These are phyloP conservation scores for Tylopilus balloui DNA, from an alignment of 768 basidiomycete species.

Conservation along the genomic window DNA sequence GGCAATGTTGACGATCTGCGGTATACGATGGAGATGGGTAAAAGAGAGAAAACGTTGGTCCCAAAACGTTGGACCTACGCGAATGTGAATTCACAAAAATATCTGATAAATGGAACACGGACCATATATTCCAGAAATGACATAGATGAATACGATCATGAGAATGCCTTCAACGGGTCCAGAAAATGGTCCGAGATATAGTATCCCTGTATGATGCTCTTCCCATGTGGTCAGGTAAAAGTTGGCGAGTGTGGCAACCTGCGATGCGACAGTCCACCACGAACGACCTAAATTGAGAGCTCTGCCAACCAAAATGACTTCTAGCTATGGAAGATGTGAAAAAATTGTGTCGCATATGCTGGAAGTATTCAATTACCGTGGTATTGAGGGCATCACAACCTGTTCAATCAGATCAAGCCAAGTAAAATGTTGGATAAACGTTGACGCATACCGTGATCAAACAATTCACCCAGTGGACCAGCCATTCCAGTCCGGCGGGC, in stretches of 20 bases:
- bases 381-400: conserved; percentile 95
- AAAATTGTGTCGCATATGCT: neutral
- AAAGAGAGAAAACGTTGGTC: conserved; percentile 63
- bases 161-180: conserved; percentile 97
- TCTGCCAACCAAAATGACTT: conserved; percentile 73
- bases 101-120: conserved; percentile 13
- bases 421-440: neutral
- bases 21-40: conserved; percentile 49
- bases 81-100: neutral
- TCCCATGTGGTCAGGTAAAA: conserved; percentile 79
- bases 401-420: conserved; percentile 24
- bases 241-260: conserved; percentile 62
- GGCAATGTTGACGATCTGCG: conserved; percentile 41
- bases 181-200: conserved; percentile 90
- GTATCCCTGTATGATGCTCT: conserved; percentile 86
- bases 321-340: conserved; percentile 52
- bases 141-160: conserved; percentile 72
- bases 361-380: conserved; percentile 48
- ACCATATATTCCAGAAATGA: conserved; percentile 76
- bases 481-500: conserved; percentile 95
- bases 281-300: conserved; percentile 90
- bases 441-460: conserved; percentile 77
- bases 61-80: conserved; percentile 74
- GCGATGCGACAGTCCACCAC: conserved; percentile 95
- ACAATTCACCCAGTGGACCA: conserved; percentile 96